Conservation (phyloP, 2,329 filamentous ascomycete genomes). For the Nemania bipapillata region DNA sequence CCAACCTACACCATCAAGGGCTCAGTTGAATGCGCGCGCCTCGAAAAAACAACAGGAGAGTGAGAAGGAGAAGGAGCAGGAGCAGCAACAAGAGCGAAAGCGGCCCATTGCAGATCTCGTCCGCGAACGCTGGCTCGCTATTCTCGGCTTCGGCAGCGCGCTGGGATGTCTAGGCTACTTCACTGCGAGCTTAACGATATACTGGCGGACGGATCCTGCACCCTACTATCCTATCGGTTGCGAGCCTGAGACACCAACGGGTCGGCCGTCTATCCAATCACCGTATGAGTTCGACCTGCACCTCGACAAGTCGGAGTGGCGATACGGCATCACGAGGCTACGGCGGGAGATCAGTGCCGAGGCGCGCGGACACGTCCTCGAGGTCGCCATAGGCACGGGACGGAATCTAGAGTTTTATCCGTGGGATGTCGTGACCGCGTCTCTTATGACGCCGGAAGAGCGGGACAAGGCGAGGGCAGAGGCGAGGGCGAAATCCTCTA, state of each 20-base stretch:
- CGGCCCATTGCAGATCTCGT: slow-evolving; percentile 47
- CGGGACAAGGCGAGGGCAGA: slow-evolving; percentile 39
- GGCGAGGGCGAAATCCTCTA: slow-evolving; percentile 30
- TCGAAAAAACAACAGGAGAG: slow-evolving; percentile 11
- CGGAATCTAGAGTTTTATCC: slow-evolving; percentile 69
- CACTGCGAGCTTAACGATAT: slow-evolving; percentile 50
- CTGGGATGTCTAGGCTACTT: slow-evolving; percentile 62
- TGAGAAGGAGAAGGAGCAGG: slow-evolving; percentile 1
- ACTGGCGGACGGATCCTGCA: slow-evolving; percentile 44
- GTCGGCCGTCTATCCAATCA: slow-evolving; percentile 60
- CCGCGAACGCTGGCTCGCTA: slow-evolving; percentile 55
- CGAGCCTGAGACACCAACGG: slow-evolving; percentile 58
- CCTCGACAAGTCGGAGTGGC: slow-evolving; percentile 67
- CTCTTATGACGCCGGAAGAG: slow-evolving; percentile 37
- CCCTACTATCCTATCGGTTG: slow-evolving; percentile 48
- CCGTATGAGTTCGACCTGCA: slow-evolving; percentile 68
- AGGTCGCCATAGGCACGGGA: slow-evolving; percentile 71
- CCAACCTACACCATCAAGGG: slow-evolving; percentile 29
- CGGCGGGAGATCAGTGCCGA: slow-evolving; percentile 61
- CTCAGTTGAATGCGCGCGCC: slow-evolving; percentile 8
- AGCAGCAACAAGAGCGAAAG: slow-evolving; percentile 1
- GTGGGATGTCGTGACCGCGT: slow-evolving; percentile 57
- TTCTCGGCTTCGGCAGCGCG: slow-evolving; percentile 60
- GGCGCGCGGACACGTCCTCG: slow-evolving; percentile 68
- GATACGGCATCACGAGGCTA: slow-evolving; percentile 65